phyloP scores from a whole-genome alignment of 2,329 filamentous ascomycete species.

The Colletotrichum tamarilloi region DNA sequence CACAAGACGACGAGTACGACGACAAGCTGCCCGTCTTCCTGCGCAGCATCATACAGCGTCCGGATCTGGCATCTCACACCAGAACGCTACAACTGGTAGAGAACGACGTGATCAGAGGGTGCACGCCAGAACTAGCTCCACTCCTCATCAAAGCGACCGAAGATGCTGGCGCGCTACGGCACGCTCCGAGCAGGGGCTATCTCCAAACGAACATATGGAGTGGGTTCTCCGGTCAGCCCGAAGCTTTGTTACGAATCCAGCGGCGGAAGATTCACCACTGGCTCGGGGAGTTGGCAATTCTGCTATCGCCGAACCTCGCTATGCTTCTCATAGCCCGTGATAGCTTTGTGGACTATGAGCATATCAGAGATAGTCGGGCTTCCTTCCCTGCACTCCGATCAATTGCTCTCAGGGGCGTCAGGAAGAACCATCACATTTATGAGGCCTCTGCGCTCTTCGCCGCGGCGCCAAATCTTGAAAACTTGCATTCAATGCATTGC shows the following conservation, averaged over 20 bases:
- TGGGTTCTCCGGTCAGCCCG: background rate
- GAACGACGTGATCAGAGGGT: conserved; percentile 11
- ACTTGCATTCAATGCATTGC: background rate
- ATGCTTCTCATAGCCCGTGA: conserved; percentile 10
- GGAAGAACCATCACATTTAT: conserved; percentile 21
- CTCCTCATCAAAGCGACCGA: conserved; percentile 2
- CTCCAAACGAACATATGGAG: background rate
- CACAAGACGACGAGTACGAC: background rate
- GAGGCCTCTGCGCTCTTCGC: conserved; percentile 10
- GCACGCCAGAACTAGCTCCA: background rate
- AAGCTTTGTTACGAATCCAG: background rate
- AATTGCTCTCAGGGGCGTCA: background rate
- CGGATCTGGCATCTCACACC: conserved; percentile 5
- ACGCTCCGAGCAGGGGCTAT: background rate
- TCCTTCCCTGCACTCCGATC: background rate
- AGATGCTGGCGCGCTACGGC: background rate
- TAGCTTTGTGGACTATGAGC: conserved; percentile 17
- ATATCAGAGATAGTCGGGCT: conserved; percentile 10
- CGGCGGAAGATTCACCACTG: conserved; percentile 17
- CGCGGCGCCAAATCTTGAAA: conserved; percentile 23
- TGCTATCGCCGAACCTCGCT: conserved; percentile 15
- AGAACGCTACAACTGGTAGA: conserved; percentile 16
- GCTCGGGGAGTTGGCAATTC: conserved; percentile 24
- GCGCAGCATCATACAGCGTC: conserved; percentile 8
- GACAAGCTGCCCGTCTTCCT: conserved; percentile 16